Base-by-base conservation (phyloP, 176 grass and related monocot genomes). In the Saccharum spontaneum region DNA sequence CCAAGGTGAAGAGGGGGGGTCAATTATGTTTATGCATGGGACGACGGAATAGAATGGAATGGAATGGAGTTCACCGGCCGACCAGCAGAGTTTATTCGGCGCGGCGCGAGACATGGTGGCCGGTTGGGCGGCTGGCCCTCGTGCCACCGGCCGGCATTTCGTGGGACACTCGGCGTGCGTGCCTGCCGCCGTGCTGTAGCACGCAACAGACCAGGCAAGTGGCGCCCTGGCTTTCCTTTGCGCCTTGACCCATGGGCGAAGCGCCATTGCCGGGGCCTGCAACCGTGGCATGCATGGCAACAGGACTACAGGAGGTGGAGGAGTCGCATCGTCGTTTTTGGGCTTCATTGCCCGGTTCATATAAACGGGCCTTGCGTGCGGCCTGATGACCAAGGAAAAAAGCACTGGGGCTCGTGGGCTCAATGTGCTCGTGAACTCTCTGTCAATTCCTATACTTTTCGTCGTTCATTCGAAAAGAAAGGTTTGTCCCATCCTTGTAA, bases 91-190 rank as follows among this genome's bases (percentile, higher is more conserved):
- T n/a, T n/a, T n/a, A n/a, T n/a, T n/a, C n/a, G n/a, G n/a, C n/a
- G n/a, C n/a, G n/a, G n/a, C n/a, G n/a, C n/a, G 1, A 46, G 76
- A 69, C 69, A 50, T 23, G 69, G 69, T 69, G 31, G 38, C 24
- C 78, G 67, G 20, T 52, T 23, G 81, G 75, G 5, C 49, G 49
- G 49, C 6, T 59, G 54, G 8, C 7, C 20, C 69, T 3, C 15
- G 8, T 9, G 34, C 3, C 69, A 5, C 48, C 13, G 49, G 70
- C 71, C 41, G 78, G 78, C 83, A 10, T 82, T 86, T 63, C 65
- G 44, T 65, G 78, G 72, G 77, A 23, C 88, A 86, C 3, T 10
- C 49, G 33, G 71, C 48, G 71, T 38, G 83, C 6, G 24, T 54
- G 50, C 30, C 1, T 38, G 49, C 49, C 5, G 4, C 23, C 5